phyloP scores from a whole-genome alignment of 306 rosid genomes.

The Begonia fuchsioides region DNA sequence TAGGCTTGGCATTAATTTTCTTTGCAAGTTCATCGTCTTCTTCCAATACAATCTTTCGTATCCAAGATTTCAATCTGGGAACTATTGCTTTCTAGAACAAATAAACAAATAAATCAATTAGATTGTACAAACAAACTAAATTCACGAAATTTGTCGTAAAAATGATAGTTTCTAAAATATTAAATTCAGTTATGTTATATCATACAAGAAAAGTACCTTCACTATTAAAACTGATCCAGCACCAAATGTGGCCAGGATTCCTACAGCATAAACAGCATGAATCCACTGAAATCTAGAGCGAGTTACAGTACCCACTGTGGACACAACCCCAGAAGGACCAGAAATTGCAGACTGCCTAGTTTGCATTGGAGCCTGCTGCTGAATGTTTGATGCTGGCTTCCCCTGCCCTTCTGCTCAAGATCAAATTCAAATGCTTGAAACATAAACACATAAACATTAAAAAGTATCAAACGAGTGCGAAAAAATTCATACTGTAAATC shows the following conservation, averaged over 20 bases:
- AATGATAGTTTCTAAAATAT: not conserved
- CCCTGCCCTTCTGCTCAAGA: conserved; percentile 34
- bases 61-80: conserved; percentile 78
- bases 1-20: conserved; percentile 32
- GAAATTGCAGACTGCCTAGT: conserved; percentile 35
- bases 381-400: conserved; percentile 22
- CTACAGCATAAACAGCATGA: conserved; percentile 55
- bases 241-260: conserved; percentile 60
- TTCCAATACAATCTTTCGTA: conserved; percentile 56
- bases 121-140: conserved; percentile 2
- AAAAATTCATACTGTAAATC: not conserved
- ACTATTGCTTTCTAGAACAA: conserved; percentile 53
- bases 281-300: conserved; percentile 63
- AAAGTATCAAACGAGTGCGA: not conserved
- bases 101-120: conserved; percentile 8
- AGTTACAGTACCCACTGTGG: conserved; percentile 22
- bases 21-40: conserved; percentile 32
- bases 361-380: conserved; percentile 34
- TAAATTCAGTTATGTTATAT: not conserved
- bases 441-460: too few relatives aligned
- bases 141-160: not conserved
- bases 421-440: too few relatives aligned
- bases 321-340: too few relatives aligned
- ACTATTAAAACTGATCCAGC: conserved; percentile 57
- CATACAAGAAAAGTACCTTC: conserved; percentile 36